phyloP scores from a whole-genome alignment of 2,329 filamentous ascomycete species.

The Chrysoporthe cubensis region DNA sequence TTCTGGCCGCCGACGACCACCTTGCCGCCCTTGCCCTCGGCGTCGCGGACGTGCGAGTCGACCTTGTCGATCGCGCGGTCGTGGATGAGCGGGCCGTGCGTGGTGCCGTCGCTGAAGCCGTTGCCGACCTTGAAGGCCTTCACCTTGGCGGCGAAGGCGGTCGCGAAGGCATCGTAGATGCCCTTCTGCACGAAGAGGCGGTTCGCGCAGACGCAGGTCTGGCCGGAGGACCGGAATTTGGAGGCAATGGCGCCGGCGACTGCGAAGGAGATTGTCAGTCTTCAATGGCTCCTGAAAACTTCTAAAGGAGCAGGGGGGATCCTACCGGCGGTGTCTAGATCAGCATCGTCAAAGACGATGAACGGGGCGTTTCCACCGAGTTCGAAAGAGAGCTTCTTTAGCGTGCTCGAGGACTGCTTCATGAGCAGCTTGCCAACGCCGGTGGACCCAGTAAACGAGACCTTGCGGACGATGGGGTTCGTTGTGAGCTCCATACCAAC shows the following conservation, averaged over 20 bases:
- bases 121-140: constrained; percentile 75
- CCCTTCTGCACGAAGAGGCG: constrained; percentile 78
- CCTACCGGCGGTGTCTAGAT: constrained; percentile 72
- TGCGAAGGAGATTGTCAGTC: background rate
- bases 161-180: constrained; percentile 76
- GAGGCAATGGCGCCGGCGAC: constrained; percentile 81
- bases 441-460: constrained; percentile 90
- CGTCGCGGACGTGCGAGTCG: constrained; percentile 78
- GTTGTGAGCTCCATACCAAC: constrained; percentile 80
- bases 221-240: constrained; percentile 93
- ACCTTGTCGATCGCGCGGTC: constrained; percentile 80
- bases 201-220: constrained; percentile 94
- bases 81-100: constrained; percentile 86
- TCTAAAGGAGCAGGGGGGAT: no score
- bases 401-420: constrained; percentile 81
- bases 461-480: constrained; percentile 77
- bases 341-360: constrained; percentile 93
- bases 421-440: constrained; percentile 75
- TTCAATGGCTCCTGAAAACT: no score
- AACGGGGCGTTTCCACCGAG: constrained; percentile 91
- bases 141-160: constrained; percentile 72
- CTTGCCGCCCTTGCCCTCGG: constrained; percentile 75
- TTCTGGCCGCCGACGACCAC: constrained; percentile 76
- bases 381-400: constrained; percentile 83
- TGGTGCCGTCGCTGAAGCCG: constrained; percentile 71